phyloP scores from a whole-genome alignment of 345 rosid species.

The Gossypium rotundifolium region DNA sequence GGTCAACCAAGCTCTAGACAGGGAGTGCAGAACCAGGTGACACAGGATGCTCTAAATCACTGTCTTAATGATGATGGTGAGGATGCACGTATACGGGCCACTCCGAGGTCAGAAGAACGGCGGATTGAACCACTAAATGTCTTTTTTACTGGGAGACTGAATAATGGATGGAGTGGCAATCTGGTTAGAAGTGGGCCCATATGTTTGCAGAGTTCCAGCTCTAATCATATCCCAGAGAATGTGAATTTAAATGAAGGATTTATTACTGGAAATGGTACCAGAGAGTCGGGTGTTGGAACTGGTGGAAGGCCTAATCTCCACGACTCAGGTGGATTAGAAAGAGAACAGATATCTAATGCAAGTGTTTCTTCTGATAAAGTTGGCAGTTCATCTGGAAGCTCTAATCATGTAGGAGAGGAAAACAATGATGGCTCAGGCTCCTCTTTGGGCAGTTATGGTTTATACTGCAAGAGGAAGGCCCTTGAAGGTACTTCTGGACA shows the following conservation, averaged over 20 bases:
- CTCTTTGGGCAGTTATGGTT: not conserved
- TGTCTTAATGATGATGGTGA: not conserved
- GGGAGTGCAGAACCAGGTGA: not conserved
- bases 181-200: not conserved
- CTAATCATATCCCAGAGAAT: not conserved
- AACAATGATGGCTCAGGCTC: not conserved
- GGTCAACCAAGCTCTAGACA: not conserved
- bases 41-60: not conserved
- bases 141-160: not conserved
- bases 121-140: not conserved
- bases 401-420: not conserved
- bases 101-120: not conserved
- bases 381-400: not conserved
- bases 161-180: not conserved
- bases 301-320: not conserved
- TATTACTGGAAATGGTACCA: not conserved
- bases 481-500: not conserved
- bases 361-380: not conserved
- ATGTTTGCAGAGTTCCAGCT: not conserved
- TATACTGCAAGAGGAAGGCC: not conserved
- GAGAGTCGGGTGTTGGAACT: not conserved
- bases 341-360: conserved; percentile 1
- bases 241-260: not conserved
- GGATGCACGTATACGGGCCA: not conserved
- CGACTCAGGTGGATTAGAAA: not conserved